Conservation (phyloP, 805 yeast genomes). For the Brettanomyces nanus region DNA sequence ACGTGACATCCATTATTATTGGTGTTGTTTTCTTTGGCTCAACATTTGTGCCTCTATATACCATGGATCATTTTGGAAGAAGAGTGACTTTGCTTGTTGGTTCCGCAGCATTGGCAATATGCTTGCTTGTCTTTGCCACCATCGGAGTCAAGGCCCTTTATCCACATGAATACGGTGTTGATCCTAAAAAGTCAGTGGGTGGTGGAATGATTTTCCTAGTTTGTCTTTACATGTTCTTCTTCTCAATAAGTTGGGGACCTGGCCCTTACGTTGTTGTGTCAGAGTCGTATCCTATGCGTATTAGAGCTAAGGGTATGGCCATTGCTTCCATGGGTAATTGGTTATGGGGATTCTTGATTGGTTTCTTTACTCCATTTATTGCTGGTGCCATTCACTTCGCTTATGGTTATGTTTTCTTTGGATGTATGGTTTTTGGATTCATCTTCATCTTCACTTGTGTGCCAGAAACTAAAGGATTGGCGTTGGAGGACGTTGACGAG, state of each 20-base stretch:
- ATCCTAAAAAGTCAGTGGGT: slow-evolving; percentile 43
- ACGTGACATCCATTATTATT: slow-evolving; percentile 44
- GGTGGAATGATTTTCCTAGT: slow-evolving; percentile 54
- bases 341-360: slow-evolving; percentile 49
- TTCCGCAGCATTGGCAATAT: slow-evolving; percentile 41
- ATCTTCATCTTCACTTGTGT: slow-evolving; percentile 47
- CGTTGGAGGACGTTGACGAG: slow-evolving; percentile 49
- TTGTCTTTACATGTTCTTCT: slow-evolving; percentile 53
- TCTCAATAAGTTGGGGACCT: slow-evolving; percentile 72
- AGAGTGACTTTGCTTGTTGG: slow-evolving; percentile 40
- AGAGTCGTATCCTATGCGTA: slow-evolving; percentile 60
- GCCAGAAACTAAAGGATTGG: slow-evolving; percentile 48
- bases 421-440: slow-evolving; percentile 42
- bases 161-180: slow-evolving; percentile 30
- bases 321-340: slow-evolving; percentile 59
- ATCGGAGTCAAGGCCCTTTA: slow-evolving; percentile 47
- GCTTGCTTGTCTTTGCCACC: slow-evolving; percentile 50
- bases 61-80: slow-evolving; percentile 47
- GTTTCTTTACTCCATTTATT: slow-evolving; percentile 51
- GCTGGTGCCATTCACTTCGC: slow-evolving; percentile 45
- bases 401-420: slow-evolving; percentile 49
- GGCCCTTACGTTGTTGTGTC: slow-evolving; percentile 58
- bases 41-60: slow-evolving; percentile 42
- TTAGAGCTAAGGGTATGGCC: slow-evolving; percentile 55
- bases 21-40: slow-evolving; percentile 48